Evolutionary conservation across 129 eudicot genomes (phyloP).

Genomic region (Mikania micrantha): DNA sequence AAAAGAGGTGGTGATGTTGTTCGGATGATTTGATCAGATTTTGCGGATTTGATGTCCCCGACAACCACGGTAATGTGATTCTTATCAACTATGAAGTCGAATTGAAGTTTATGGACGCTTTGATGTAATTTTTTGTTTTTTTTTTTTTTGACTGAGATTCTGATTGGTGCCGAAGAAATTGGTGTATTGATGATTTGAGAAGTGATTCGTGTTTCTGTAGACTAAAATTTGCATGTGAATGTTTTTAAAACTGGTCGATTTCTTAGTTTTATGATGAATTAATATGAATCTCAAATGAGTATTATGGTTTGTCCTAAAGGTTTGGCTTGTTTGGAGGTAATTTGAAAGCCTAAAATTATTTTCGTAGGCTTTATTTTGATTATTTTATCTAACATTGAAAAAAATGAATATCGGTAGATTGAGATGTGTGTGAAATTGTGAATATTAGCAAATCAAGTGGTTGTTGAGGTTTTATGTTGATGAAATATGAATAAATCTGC

Average conservation of each 20-base stretch:
- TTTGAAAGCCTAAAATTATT: neutral
- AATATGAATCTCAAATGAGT: neutral
- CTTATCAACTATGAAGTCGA: neutral
- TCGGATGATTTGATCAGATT: constrained; percentile 3
- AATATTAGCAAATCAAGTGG: neutral
- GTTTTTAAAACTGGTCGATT: neutral
- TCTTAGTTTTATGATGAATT: neutral
- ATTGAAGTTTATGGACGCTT: neutral
- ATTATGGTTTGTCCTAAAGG: neutral
- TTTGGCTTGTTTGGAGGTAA: neutral
- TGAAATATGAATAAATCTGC: neutral
- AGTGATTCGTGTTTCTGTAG: neutral
- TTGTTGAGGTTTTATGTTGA: neutral
- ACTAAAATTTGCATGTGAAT: neutral
- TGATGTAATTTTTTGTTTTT: neutral
- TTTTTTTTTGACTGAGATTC: neutral
- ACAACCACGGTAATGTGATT: constrained; percentile 16
- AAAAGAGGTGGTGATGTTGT: neutral
- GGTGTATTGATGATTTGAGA: constrained; percentile 11
- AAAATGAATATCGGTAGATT: neutral
- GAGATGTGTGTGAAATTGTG: neutral
- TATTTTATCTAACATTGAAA: neutral
- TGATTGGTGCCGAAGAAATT: neutral
- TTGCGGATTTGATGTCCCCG: constrained; percentile 18
- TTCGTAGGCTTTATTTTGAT: too few relatives aligned